Evolutionary conservation across 371 early-diverging fungal genomes (phyloP).

Genomic region (Mortierella sp.): DNA sequence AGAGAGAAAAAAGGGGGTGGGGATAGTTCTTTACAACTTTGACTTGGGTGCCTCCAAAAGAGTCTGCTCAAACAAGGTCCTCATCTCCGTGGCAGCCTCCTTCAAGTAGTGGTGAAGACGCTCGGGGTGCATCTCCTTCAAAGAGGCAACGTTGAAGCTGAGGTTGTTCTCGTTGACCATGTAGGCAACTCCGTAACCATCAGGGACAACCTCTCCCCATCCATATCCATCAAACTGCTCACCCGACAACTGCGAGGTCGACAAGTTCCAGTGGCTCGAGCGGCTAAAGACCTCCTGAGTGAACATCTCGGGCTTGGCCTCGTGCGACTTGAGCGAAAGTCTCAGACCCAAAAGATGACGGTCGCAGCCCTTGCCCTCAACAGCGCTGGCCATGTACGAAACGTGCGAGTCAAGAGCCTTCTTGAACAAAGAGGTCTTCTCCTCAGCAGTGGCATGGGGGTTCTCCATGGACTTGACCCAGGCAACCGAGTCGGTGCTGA

Average conservation of each 20-base stretch:
- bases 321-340: constrained; percentile 72
- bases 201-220: constrained; percentile 96
- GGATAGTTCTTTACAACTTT: constrained; percentile 23
- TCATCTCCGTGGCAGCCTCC: constrained; percentile 82
- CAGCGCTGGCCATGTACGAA: constrained; percentile 82
- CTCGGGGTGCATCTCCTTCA: constrained; percentile 71
- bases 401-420: constrained; percentile 83
- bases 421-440: constrained; percentile 76
- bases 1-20: too few species aligned
- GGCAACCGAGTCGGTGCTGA: constrained; percentile 79
- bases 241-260: constrained; percentile 91
- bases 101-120: constrained; percentile 73
- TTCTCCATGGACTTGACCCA: constrained; percentile 92
- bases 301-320: constrained; percentile 85
- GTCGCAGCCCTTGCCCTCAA: constrained; percentile 90
- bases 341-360: constrained; percentile 89
- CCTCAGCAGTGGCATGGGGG: constrained; percentile 57
- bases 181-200: constrained; percentile 96
- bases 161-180: constrained; percentile 88
- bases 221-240: constrained; percentile 95
- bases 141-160: constrained; percentile 87
- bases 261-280: constrained; percentile 93
- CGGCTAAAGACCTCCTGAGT: constrained; percentile 82
- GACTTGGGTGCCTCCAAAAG: constrained; percentile 44
- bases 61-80: constrained; percentile 53